Percentiles rank a stretch among this genome's conserved stretches.
These are phyloP conservation scores for Didymella arachidicola DNA, from an alignment of 2,329 filamentous ascomycete species.

Conservation along the genomic window DNA sequence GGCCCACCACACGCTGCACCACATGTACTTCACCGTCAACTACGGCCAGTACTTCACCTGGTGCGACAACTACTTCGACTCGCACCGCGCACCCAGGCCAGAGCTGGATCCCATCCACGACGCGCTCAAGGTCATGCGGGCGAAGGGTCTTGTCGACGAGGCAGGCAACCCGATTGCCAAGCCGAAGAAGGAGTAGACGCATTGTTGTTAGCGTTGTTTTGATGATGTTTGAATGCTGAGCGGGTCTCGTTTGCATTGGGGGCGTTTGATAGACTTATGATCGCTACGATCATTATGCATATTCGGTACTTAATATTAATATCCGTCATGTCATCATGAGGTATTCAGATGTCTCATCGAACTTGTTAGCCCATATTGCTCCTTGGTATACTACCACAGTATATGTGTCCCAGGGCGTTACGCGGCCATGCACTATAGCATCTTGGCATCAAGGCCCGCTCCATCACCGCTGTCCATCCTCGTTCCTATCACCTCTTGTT, in stretches of 20 bases:
- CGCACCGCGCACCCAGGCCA: conserved; percentile 55
- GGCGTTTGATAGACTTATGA: conserved; percentile 16
- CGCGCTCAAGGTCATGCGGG: conserved; percentile 55
- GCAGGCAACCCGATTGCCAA: conserved; percentile 51
- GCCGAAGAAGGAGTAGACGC: conserved; percentile 22
- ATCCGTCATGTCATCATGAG: not conserved
- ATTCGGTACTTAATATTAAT: conserved; percentile 18
- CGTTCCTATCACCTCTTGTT: too few species aligned
- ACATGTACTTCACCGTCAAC: conserved; percentile 61
- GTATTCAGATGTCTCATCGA: not conserved
- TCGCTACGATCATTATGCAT: conserved; percentile 13
- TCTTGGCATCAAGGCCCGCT: too few species aligned
- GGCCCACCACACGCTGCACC: conserved; percentile 59
- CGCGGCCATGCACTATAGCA: too few species aligned
- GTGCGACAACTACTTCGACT: conserved; percentile 57
- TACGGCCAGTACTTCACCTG: conserved; percentile 61
- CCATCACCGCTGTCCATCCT: too few species aligned
- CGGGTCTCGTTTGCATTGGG: conserved; percentile 14
- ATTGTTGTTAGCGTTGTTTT: not conserved
- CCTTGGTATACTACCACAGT: too few species aligned
- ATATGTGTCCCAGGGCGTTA: too few species aligned
- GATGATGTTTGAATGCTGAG: conserved; percentile 2
- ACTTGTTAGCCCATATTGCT: too few species aligned
- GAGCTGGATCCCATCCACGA: conserved; percentile 57
- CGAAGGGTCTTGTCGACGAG: conserved; percentile 57